Evolutionary conservation across 2,329 filamentous ascomycete species (phyloP), one percentile per base, ranked within the genome.

Genomic region (Colletotrichum liaoningense): DNA sequence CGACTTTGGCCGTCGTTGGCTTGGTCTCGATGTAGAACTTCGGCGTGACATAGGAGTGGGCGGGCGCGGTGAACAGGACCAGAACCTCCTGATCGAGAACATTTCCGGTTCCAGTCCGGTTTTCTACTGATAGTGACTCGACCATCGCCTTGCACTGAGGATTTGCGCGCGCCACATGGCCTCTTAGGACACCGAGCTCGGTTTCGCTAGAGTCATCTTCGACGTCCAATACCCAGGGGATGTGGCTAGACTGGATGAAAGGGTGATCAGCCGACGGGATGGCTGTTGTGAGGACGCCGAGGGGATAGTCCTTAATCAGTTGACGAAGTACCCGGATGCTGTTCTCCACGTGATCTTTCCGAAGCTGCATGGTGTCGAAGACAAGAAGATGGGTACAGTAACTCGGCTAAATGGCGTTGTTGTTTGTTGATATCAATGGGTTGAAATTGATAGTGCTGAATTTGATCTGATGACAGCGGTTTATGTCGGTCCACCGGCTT

Each of bases 11-110:
- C 0, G 88, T 91, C 0, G 77, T 79, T 0, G 91, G 91, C 78
- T 93, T 93, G 1, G 92, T 93, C 75, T 90, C 86, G 12, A 82
- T 85, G 82, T 93, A 93, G 81, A 93, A 93, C 73, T 92, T 91
- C 1, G 92, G 90, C 0, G 92, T 93, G 5, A 93, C 87, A 76
- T 93, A 93, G 80, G 92, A 89, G 49, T 93, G 87, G 28, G 67
- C 49, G 0, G 87, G 83, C 0, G 84, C 85, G 58, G 86, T 93
- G 84, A 94, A 93, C 19, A 93, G 82, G 3, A 93, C 83, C 35
- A 91, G 79, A 1, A 93, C 90, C 69, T 93, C 91, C 42, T 90
- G 79, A 66, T 85, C 80, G 24, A 87, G 80, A 35, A 80, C 68
- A 52, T 79, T 77, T 4, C 60, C 70, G 26, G 70, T 62, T 1